Evolutionary conservation across 768 basidiomycete species (phyloP), one percentile per base, ranked within the genome.

Genomic region (Amanita pseudoporphyria): DNA sequence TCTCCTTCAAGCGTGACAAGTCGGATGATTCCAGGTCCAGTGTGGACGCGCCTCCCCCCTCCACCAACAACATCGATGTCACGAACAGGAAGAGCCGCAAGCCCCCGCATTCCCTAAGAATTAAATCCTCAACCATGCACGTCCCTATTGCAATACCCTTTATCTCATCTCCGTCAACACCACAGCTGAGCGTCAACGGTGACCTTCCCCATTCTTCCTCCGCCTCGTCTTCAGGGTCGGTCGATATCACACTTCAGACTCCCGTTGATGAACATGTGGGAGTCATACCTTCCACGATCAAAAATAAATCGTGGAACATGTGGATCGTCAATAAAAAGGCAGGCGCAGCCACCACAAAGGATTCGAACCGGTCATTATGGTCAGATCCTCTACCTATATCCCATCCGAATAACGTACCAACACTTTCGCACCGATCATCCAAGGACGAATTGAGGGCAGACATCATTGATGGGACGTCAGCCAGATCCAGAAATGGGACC

Each of bases 171-270:
- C 54, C 59, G 18, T 61, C 61, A 18, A 61, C 61, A n/a, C 62
- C 69, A 41, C 58, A 62, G 49, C 63, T 65, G 57, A 65, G 62
- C 61, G 59, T 54, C 14, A 58, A 50, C 53, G 64, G 65, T 53
- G 65, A 74, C 60, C 69, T 66, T 39, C 65, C 68, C 12, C 67
- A 70, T 43, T 81, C 81, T 10, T 76, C 76, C 4, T 72, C 49
- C 6, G 40, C 49, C 18, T 47, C 77, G 9, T 81, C 82, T 5
- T 84, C 82, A n/a, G 75, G 76, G 36, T 79, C 76, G 35, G 74
- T 72, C 24, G 79, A 75, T 18, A 62, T 76, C 49, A 73, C 68
- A 38, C 62, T 79, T 32, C 79, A 72, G 49, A 82, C 81, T 6
- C 80, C 82, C 39, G 79, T 78, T 58, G 82, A 84, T 47, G 77